These are phyloP conservation scores for Pseudevernia furfuracea DNA, from an alignment of 495 filamentous ascomycete genomes.

Conservation along the genomic window DNA sequence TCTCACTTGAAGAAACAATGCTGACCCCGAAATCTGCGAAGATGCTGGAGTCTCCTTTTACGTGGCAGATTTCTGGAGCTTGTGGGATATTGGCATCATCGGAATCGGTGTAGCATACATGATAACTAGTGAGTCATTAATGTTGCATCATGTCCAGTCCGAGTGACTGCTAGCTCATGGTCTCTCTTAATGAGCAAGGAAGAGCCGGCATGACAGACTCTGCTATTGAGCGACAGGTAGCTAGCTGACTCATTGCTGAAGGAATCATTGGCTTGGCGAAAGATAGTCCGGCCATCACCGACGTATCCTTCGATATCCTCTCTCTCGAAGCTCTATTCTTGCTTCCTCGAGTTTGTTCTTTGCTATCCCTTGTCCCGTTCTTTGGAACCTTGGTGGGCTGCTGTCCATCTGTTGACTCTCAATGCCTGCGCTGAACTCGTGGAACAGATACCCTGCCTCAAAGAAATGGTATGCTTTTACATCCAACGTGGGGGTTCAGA, in stretches of 20 bases:
- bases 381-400: slow-evolving; percentile 66
- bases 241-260: slow-evolving; percentile 8
- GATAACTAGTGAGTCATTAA: slow-evolving; percentile 52
- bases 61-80: slow-evolving; percentile 79
- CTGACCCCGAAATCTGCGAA: no score
- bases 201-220: slow-evolving; percentile 3
- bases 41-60: slow-evolving; percentile 82
- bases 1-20: no score
- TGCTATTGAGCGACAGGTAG: slow-evolving; percentile 1
- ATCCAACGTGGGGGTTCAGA: background rate
- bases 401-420: slow-evolving; percentile 13
- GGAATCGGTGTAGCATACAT: slow-evolving; percentile 70
- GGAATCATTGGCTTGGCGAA: slow-evolving; percentile 60
- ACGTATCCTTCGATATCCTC: slow-evolving; percentile 79
- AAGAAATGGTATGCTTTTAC: slow-evolving; percentile 60
- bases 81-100: slow-evolving; percentile 85
- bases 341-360: slow-evolving; percentile 78
- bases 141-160: background rate
- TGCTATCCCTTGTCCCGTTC: slow-evolving; percentile 82
- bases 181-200: background rate
- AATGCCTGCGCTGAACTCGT: slow-evolving; percentile 27
- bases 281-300: slow-evolving; percentile 53
- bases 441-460: slow-evolving; percentile 67
- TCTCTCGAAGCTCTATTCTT: slow-evolving; percentile 85
- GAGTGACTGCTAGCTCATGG: background rate